A percentile compares a stretch with the other conserved stretches of the same genome.
phyloP scores from a whole-genome alignment of 345 rosid species.

The Turritis glabra region DNA sequence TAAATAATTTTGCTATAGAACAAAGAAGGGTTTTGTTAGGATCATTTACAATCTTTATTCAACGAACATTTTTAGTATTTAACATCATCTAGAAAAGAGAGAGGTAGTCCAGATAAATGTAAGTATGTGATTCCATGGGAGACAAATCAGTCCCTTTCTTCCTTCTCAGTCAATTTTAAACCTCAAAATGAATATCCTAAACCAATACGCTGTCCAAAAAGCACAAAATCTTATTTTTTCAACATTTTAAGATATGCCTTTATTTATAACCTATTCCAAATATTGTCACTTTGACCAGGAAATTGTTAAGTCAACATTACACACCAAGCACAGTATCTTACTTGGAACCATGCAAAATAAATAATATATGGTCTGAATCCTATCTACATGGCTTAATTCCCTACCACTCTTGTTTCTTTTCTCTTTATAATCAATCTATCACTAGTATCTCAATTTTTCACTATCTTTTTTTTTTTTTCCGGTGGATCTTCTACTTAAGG shows the following conservation, averaged over 20 bases:
- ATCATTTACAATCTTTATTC: no score
- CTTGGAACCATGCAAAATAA: not conserved
- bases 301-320: not conserved
- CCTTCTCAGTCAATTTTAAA: not conserved
- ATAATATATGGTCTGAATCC: not conserved
- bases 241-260: not conserved
- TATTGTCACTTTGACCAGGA: conserved; percentile 1
- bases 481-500: no score
- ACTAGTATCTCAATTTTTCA: not conserved
- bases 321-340: not conserved
- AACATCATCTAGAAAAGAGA: no score
- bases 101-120: no score
- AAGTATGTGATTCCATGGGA: no score
- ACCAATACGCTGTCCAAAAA: not conserved
- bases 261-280: not conserved
- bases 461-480: not conserved
- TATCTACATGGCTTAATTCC: conserved; percentile 1
- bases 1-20: no score
- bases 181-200: not conserved
- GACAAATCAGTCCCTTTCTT: conserved; percentile 9
- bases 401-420: conserved; percentile 2
- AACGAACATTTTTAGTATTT: no score
- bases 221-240: not conserved
- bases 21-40: not conserved
- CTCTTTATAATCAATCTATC: not conserved